These are phyloP conservation scores for Zostera marina DNA, from an alignment of 116 monocot genomes.

Conservation along the genomic window DNA sequence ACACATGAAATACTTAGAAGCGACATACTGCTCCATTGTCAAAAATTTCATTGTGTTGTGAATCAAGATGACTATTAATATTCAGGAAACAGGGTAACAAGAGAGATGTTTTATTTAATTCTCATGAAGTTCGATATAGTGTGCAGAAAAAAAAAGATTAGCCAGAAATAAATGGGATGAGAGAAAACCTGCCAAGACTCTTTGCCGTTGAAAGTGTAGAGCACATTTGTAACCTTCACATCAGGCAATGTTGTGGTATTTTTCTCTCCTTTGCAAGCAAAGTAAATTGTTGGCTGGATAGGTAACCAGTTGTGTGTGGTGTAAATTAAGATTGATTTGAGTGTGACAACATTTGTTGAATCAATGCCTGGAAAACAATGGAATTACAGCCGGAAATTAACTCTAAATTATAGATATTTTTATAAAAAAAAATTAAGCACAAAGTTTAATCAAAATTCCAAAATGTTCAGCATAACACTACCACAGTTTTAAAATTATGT, in stretches of 20 bases:
- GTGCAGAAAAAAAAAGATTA: neutral
- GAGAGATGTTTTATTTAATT: neutral
- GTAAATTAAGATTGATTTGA: conserved; percentile 62
- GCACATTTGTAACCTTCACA: conserved; percentile 38
- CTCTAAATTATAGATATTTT: too few relatives aligned
- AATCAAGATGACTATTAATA: neutral
- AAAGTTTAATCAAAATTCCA: too few relatives aligned
- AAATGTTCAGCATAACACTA: too few relatives aligned
- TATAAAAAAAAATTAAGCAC: too few relatives aligned
- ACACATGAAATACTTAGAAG: too few relatives aligned
- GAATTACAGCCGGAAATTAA: too few relatives aligned
- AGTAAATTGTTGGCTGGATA: conserved; percentile 53
- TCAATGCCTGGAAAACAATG: conserved; percentile 30
- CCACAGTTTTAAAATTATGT: too few relatives aligned
- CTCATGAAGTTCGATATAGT: neutral
- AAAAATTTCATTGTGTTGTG: neutral
- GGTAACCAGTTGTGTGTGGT: conserved; percentile 57
- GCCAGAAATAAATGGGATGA: neutral
- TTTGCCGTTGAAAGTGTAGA: conserved; percentile 71
- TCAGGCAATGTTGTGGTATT: conserved; percentile 65
- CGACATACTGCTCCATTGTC: neutral
- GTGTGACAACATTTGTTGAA: conserved; percentile 46
- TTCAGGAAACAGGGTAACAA: neutral
- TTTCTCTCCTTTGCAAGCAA: conserved; percentile 54
- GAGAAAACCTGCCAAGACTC: conserved; percentile 92